Evolutionary conservation across 2,329 filamentous ascomycete genomes (phyloP).

Genomic region (Thyridium curvatum): DNA sequence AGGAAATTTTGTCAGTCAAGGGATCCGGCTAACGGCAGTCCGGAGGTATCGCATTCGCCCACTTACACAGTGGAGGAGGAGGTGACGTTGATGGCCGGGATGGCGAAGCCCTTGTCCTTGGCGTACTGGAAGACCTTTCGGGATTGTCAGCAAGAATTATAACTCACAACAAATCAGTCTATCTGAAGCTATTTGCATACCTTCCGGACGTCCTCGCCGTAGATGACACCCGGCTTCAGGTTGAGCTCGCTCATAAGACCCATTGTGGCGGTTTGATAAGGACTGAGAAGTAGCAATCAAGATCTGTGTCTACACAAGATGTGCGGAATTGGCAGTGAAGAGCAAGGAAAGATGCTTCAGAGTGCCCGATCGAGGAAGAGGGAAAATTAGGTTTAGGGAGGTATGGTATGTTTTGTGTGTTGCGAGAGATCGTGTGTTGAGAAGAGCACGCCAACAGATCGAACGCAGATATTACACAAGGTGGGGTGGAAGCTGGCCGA

Average conservation of each 20-base stretch:
- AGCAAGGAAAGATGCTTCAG: too few relatives aligned
- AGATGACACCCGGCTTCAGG: slow-evolving; percentile 48
- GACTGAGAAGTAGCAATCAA: too few relatives aligned
- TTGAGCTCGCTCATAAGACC: slow-evolving; percentile 32
- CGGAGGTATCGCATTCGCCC: too few relatives aligned
- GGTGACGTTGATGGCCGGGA: slow-evolving; percentile 90
- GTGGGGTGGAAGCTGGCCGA: too few relatives aligned
- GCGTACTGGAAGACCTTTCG: slow-evolving; percentile 80
- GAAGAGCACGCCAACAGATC: too few relatives aligned
- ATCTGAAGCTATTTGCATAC: background rate
- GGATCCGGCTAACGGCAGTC: background rate
- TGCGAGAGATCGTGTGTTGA: too few relatives aligned
- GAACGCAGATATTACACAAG: too few relatives aligned
- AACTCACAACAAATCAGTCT: background rate
- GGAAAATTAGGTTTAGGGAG: too few relatives aligned
- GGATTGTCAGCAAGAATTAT: background rate
- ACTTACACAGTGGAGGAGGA: slow-evolving; percentile 61
- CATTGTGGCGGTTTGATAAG: slow-evolving; percentile 12
- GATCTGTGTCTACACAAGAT: too few relatives aligned
- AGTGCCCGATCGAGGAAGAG: too few relatives aligned
- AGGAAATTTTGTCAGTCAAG: background rate
- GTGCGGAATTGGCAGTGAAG: too few relatives aligned
- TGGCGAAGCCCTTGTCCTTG: slow-evolving; percentile 80
- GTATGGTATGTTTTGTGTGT: too few relatives aligned
- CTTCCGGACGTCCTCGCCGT: slow-evolving; percentile 45